Percentiles rank a stretch among this genome's conserved stretches.
These are phyloP conservation scores for Monosporascus ibericus DNA, from an alignment of 2,329 filamentous ascomycete species.

Conservation along the genomic window DNA sequence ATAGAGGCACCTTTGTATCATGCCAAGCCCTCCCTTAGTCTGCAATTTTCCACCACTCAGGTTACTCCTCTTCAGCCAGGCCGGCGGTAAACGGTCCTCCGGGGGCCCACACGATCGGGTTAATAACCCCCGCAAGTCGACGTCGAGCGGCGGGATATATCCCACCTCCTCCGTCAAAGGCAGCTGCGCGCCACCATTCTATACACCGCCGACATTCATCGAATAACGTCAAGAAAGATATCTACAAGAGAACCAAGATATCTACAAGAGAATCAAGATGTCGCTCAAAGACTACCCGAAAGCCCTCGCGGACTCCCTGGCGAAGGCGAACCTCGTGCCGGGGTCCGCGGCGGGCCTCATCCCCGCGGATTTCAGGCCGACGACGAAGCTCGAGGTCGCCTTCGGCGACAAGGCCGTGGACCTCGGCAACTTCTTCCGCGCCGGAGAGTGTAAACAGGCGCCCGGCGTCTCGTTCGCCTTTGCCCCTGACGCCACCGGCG, in stretches of 20 bases:
- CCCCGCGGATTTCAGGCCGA: conserved; percentile 35
- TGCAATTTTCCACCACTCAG: neutral
- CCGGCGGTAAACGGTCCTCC: neutral
- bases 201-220: too few relatives aligned
- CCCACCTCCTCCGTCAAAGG: neutral
- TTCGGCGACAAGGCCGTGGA: conserved; percentile 28
- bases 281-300: conserved; percentile 14
- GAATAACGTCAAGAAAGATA: too few relatives aligned
- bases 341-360: conserved; percentile 34
- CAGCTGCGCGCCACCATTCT: too few relatives aligned
- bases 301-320: conserved; percentile 25
- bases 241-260: too few relatives aligned
- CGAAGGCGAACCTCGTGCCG: conserved; percentile 33
- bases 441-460: conserved; percentile 28
- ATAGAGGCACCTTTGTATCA: neutral
- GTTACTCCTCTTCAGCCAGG: neutral
- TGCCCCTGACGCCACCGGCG: conserved; percentile 24
- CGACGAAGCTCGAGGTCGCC: conserved; percentile 31
- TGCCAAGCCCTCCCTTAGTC: neutral
- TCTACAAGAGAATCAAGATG: conserved; percentile 8
- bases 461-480: conserved; percentile 33
- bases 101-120: neutral
- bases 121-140: neutral
- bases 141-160: neutral
- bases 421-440: conserved; percentile 34